Evolutionary conservation across 2,329 filamentous ascomycete species (phyloP).

Genomic region (Coniochaeta sp.): DNA sequence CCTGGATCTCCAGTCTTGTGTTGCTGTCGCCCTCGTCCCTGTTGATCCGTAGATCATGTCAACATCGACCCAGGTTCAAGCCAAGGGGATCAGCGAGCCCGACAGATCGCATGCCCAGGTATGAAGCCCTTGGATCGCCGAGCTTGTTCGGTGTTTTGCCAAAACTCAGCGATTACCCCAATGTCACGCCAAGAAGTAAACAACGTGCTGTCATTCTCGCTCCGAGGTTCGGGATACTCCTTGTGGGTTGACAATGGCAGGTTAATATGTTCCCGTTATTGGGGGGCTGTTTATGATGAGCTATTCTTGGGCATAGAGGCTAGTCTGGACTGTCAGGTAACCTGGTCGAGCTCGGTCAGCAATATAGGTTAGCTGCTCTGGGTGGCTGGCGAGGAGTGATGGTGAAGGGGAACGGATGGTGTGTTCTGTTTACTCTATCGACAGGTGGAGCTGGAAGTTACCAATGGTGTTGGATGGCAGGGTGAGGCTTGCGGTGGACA

Average conservation of each 20-base stretch:
- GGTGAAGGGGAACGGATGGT: not conserved
- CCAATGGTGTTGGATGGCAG: not conserved
- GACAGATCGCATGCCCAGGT: not conserved
- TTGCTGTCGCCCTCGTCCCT: not conserved
- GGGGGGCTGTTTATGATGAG: not conserved
- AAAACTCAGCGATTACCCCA: not conserved
- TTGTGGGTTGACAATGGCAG: not conserved
- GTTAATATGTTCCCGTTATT: not conserved
- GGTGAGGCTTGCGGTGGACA: not conserved
- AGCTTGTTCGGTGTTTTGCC: not conserved
- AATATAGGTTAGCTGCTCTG: not conserved
- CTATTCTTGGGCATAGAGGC: not conserved
- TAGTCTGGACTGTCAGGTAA: not conserved
- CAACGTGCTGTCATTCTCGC: not conserved
- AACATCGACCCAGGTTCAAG: no score
- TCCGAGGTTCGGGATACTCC: not conserved
- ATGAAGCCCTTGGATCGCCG: not conserved
- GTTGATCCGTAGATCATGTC: slow-evolving; percentile 2
- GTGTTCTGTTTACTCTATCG: not conserved
- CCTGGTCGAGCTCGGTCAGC: not conserved
- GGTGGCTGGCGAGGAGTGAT: no score
- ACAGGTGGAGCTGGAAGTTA: not conserved
- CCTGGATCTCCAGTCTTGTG: not conserved
- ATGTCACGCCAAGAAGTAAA: not conserved
- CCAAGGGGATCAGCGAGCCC: no score